phyloP scores from a whole-genome alignment of 148 eudicot species.

The Rhododendron williamsianum region DNA sequence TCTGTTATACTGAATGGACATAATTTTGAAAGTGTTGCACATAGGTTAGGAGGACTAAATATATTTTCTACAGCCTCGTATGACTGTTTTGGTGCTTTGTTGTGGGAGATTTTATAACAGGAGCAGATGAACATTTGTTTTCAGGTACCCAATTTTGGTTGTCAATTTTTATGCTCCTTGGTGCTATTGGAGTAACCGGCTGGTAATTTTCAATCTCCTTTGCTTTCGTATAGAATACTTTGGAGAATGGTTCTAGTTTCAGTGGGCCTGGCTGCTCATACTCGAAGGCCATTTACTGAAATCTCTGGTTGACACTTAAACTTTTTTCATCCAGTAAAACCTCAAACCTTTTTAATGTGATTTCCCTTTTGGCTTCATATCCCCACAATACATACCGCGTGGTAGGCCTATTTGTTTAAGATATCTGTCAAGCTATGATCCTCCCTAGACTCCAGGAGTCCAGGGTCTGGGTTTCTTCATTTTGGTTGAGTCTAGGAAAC shows the following conservation, averaged over 20 bases:
- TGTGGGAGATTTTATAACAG: not conserved
- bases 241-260: not conserved
- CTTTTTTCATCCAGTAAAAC: not conserved
- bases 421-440: not conserved
- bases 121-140: constrained; percentile 18
- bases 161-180: constrained; percentile 92
- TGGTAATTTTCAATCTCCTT: constrained; percentile 38
- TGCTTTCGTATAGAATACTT: not conserved
- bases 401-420: not conserved
- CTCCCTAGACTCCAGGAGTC: not conserved
- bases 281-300: not conserved
- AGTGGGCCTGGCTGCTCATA: constrained; percentile 2
- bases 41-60: constrained; percentile 51
- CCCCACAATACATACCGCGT: not conserved
- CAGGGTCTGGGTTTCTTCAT: not conserved
- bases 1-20: constrained; percentile 44
- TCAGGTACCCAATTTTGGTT: constrained; percentile 69
- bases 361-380: not conserved
- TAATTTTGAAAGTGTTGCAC: constrained; percentile 72
- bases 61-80: not conserved
- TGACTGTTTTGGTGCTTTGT: not conserved
- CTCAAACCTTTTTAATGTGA: not conserved
- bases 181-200: constrained; percentile 84
- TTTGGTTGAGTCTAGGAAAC: not conserved
- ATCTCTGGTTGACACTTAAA: not conserved